A percentile compares a stretch with the other conserved stretches of the same genome.
These are phyloP conservation scores for Microbotryum scabiosae DNA, from an alignment of 1,284 basidiomycete genomes.

Conservation along the genomic window DNA sequence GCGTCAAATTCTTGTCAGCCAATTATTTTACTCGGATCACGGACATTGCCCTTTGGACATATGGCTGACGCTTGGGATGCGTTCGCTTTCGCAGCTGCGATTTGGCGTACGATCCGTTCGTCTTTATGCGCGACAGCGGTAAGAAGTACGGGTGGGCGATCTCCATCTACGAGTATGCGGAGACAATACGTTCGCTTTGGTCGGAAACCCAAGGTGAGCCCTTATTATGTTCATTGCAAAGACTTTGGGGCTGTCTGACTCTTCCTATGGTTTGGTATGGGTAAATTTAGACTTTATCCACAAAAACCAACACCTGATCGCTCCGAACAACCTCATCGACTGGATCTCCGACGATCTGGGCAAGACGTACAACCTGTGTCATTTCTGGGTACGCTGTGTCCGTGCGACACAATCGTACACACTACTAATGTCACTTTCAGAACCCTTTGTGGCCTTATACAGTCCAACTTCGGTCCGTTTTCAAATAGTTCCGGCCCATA, in stretches of 20 bases:
- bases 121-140: conserved; percentile 20
- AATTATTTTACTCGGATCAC: no score
- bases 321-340: conserved; percentile 59
- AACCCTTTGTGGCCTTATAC: no score
- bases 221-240: not conserved
- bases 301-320: conserved; percentile 57
- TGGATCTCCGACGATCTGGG: conserved; percentile 69
- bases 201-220: conserved; percentile 19
- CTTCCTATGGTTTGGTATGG: not conserved
- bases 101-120: conserved; percentile 35
- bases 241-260: not conserved
- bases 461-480: no score
- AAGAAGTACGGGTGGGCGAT: conserved; percentile 60
- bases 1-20: conserved; percentile 30
- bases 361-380: conserved; percentile 65
- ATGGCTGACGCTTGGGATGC: not conserved
- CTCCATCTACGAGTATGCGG: conserved; percentile 64
- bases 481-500: no score
- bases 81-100: conserved; percentile 23
- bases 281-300: conserved; percentile 54
- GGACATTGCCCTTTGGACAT: not conserved
- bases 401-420: not conserved
- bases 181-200: conserved; percentile 73
- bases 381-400: conserved; percentile 19
- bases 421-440: not conserved